Evolutionary conservation across 2,329 filamentous ascomycete genomes (phyloP).

Genomic region (Metarhizium sp.): DNA sequence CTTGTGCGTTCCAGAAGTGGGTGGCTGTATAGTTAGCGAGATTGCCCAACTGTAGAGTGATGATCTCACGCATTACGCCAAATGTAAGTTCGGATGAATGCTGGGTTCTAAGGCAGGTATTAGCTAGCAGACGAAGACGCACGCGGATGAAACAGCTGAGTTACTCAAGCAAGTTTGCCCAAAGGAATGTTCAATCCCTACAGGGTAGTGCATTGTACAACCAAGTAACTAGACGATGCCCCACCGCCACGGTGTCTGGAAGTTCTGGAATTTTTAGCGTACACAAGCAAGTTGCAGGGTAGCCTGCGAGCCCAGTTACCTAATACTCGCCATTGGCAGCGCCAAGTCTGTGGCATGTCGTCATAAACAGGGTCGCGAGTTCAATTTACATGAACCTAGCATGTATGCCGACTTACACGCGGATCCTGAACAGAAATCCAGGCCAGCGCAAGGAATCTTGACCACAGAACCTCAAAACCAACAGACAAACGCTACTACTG

Average conservation of each 20-base stretch:
- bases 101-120: background rate
- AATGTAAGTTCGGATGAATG: background rate
- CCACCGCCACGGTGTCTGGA: background rate
- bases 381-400: background rate
- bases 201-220: too few relatives aligned
- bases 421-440: background rate
- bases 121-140: background rate
- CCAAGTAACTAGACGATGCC: too few relatives aligned
- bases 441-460: too few relatives aligned
- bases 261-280: background rate
- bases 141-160: background rate
- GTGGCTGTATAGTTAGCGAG: slow-evolving; percentile 88
- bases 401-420: background rate
- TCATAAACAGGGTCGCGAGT: background rate
- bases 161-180: background rate
- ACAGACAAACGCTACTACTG: background rate
- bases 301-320: background rate
- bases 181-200: background rate
- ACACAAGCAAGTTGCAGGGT: background rate
- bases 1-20: slow-evolving; percentile 98
- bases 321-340: background rate
- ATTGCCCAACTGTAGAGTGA: slow-evolving; percentile 89
- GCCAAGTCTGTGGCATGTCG: background rate
- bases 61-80: slow-evolving; percentile 74
- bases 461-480: too few relatives aligned